phyloP scores from a whole-genome alignment of 208 protist genomes.

The Crithidia acanthocephali region DNA sequence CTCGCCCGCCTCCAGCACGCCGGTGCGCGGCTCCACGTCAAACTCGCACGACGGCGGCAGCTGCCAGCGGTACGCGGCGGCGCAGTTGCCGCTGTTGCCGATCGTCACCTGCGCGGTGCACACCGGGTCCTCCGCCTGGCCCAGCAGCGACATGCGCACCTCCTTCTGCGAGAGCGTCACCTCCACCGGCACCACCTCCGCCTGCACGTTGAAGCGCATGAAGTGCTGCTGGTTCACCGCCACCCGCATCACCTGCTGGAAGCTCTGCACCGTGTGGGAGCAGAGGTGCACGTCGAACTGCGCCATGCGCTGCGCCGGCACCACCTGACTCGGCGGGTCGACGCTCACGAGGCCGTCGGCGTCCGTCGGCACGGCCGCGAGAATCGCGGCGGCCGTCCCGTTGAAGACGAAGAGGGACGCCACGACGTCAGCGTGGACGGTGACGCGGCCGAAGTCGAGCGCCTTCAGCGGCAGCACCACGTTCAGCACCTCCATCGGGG shows the following conservation, averaged over 20 bases:
- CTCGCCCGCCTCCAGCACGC: slow-evolving; percentile 69
- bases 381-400: slow-evolving; percentile 75
- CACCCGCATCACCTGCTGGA: slow-evolving; percentile 89
- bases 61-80: slow-evolving; percentile 80
- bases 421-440: slow-evolving; percentile 72
- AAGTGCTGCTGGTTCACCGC: slow-evolving; percentile 88
- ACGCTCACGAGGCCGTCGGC: slow-evolving; percentile 69
- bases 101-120: slow-evolving; percentile 64
- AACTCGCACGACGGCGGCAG: slow-evolving; percentile 60
- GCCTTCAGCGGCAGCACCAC: slow-evolving; percentile 82
- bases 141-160: slow-evolving; percentile 77
- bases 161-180: slow-evolving; percentile 87
- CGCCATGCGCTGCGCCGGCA: slow-evolving; percentile 88
- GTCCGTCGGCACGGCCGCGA: slow-evolving; percentile 77
- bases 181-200: slow-evolving; percentile 92
- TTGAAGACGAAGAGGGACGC: slow-evolving; percentile 94
- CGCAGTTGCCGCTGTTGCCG: slow-evolving; percentile 85
- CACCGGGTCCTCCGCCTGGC: slow-evolving; percentile 75
- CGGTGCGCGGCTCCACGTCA: slow-evolving; percentile 58
- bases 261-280: slow-evolving; percentile 63
- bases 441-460: slow-evolving; percentile 92
- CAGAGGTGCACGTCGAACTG: slow-evolving; percentile 92
- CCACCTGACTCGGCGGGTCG: slow-evolving; percentile 84
- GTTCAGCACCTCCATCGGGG: slow-evolving; percentile 85
- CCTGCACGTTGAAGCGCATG: slow-evolving; percentile 88